Evolutionary conservation across 129 eudicot genomes (phyloP), one percentile per base, ranked within the genome.

Genomic region (Smallanthus sonchifolius): DNA sequence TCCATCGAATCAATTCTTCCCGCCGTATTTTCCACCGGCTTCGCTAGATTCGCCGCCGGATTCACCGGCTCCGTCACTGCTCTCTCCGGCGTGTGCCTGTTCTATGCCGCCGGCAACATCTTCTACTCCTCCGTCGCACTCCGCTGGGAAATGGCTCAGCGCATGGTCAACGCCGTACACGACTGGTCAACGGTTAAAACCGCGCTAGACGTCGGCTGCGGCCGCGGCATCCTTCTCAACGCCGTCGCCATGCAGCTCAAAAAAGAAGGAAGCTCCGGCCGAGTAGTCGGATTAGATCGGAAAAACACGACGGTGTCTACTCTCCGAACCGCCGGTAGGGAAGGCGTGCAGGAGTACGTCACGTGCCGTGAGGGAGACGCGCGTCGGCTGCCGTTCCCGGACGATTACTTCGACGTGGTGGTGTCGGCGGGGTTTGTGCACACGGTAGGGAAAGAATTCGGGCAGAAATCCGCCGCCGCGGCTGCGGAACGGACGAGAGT

Each of bases 261-360:
- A 71, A 91, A 91, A 28, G 86, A 88, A 44, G 96, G 97, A 13
- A 86, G 96, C 42, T 86, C 90, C 0, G 97, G 97, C 4, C 67
- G 92, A n/a, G 97, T 91, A 1, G 97, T 91, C 10, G 97, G 97
- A 11, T 66, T 89, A 0, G 84, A 77, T 43, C 75, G 83, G 42
- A 72, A 59, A 15, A 76, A 85, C 73, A 79, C 84, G 3, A 82
- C 82, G 34, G 60, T 86, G 3, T 82, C 95, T 45, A 88, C 90
- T 0, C 84, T 91, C 19, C 70, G 87, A 1, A 88, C 95, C 0
- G 97, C 97, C 0, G 77, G 84, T 3, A 55, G 78, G 16, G 97
- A 91, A 74, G 97, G 97, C 10, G 97, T 91, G 3, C 95, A 91
- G 67, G 92, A 91, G 57, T 91, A 91, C 75, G 97, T 91, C 64